Evolutionary conservation across 768 basidiomycete species (phyloP), one percentile per base, ranked within the genome.

Genomic region (Kockovaella imperatae): DNA sequence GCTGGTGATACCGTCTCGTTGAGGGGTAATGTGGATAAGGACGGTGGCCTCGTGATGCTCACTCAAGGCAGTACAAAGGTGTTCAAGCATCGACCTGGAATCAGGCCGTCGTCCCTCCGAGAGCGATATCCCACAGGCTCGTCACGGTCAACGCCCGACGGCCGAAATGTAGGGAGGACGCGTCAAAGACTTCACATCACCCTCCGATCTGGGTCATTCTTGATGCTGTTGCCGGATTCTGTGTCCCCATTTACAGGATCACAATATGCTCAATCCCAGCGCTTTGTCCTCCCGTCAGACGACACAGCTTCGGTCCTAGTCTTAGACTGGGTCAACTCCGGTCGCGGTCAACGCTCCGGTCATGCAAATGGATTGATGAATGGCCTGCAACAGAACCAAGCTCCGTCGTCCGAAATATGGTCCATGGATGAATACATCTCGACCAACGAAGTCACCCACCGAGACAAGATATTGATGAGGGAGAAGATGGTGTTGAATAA

Each of bases 31-130:
- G 78, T 90, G 11, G 77, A 77, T 34, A 65, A 72, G 25, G 76
- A 74, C 14, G 77, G 79, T 24, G 76, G 70, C 10, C 77, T 96
- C 1, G 73, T 90, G 4, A 65, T 96, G 40, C 75, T 95, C 26
- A 87, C 91, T 8, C 91, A 96, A 78, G 91, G 84, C 49, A 67
- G 76, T 67, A 97, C 91, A 8, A 97, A 97, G 69, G 84, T 97
- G 17, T 97, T 93, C 76, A 91, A 89, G 71, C 74, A 76, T 17
- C 80, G 89, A 20, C 70, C 75, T 6, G 81, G 79, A 5, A 46
- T 63, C 5, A 45, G 64, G 38, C 66, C 68, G 7, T 21, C 46
- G n/a, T 75, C 76, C 50, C 76, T 53, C 29, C 36, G 41, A 17
- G 10, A 23, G 39, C 32, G 18, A 41, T 24, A 38, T 32, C 15